Percentiles rank a stretch among this genome's conserved stretches.
phyloP scores from a whole-genome alignment of 2,329 filamentous ascomycete genomes.

The Trichoderma arundinaceum region DNA sequence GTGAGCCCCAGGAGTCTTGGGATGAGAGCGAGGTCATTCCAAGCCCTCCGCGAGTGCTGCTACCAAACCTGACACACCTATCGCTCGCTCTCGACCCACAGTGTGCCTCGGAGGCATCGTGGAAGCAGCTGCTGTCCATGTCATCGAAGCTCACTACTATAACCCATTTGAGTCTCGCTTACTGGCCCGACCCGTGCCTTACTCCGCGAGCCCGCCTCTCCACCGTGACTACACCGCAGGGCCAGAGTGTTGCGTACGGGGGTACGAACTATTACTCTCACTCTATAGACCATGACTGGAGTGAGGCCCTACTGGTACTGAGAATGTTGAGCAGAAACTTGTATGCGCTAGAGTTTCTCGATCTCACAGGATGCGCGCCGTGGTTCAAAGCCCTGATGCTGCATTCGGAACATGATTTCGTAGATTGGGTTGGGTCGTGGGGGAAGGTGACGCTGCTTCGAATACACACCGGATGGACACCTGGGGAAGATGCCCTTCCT shows the following conservation, averaged over 20 bases:
- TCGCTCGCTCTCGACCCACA: constrained; percentile 59
- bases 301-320: constrained; percentile 62
- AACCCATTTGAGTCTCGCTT: constrained; percentile 66
- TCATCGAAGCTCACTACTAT: constrained; percentile 58
- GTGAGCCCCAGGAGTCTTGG: constrained; percentile 59
- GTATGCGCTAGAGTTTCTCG: constrained; percentile 65
- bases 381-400: constrained; percentile 59
- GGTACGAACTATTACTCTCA: constrained; percentile 65
- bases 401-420: constrained; percentile 51
- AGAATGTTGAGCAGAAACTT: constrained; percentile 59
- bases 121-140: constrained; percentile 64
- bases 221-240: constrained; percentile 53
- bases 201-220: constrained; percentile 59
- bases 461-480: constrained; percentile 52
- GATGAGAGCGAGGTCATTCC: constrained; percentile 49
- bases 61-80: constrained; percentile 65
- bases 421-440: constrained; percentile 62
- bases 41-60: constrained; percentile 47
- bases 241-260: constrained; percentile 55
- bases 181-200: constrained; percentile 66
- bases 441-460: constrained; percentile 56
- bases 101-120: constrained; percentile 51
- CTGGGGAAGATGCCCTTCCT: constrained; percentile 43
- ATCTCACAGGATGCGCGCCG: constrained; percentile 63
- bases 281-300: constrained; percentile 63